Base-by-base conservation (phyloP, 2,329 filamentous ascomycete species). In the Epicoccum sorghinum region DNA sequence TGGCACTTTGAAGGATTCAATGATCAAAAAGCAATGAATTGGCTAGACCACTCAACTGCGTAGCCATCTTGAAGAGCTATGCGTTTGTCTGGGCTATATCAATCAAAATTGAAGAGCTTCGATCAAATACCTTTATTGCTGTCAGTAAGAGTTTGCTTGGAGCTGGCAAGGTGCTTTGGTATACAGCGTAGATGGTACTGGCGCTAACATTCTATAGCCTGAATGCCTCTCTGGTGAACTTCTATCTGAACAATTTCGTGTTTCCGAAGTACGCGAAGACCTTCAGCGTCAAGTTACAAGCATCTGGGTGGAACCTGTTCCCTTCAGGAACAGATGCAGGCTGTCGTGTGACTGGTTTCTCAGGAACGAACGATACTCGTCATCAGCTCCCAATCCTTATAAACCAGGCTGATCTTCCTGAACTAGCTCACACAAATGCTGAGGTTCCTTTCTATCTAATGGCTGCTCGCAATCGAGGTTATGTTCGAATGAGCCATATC, bases 351-450 rank as follows among this genome's bases (percentile, higher is more conserved):
- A 89, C 87, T 0, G 88, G 88, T 0, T 91, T 92, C 66, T 88
- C 85, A 7, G 88, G 88, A 0, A 91, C 89, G 0, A 90, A 89
- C 39, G 88, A 91, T 64, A 85, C 83, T 18, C 78, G 81, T 33
- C 74, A 72, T 0, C 76, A 88, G 30, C 70, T 90, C 0, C 88
- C 88, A 0, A 68, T 85, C n/a, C 85, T 79, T 0, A 84, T 90
- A 18, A 68, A 75, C 18, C 87, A 90, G 46, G 71, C 83, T 0
- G 86, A 91, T 54, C 76, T 91, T 0, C 72, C 77, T 0, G 69
- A 76, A 0, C 76, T 89, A 0, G 63, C 72, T 0, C 83, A 88
- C 41, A 89, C 86, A 0, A 89, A 86, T 52, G 86, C 86, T 0
- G 80, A 86, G 40, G 87, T 89, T 0, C 69, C 89, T 0, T 80